Percentiles rank a stretch among this genome's conserved stretches.
Evolutionary conservation across 768 basidiomycete species (phyloP).

Genomic region (Mycena crocata): DNA sequence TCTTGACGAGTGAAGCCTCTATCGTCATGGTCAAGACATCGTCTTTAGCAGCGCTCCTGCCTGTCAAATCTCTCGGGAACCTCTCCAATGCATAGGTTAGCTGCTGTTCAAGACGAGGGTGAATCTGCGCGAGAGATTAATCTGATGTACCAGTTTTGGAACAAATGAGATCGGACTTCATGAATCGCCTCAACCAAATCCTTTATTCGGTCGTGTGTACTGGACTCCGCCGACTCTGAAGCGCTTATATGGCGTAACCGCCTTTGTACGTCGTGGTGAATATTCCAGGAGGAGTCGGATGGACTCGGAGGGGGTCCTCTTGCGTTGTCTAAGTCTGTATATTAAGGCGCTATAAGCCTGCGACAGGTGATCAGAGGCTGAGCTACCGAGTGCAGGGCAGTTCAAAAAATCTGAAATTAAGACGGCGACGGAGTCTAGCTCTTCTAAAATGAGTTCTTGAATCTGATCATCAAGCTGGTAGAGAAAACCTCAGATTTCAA

Average conservation of each 20-base stretch:
- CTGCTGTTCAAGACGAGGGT: conserved; percentile 45
- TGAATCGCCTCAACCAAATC: conserved; percentile 5
- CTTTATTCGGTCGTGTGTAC: conserved; percentile 11
- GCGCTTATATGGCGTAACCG: conserved; percentile 2
- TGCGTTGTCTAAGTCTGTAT: neutral
- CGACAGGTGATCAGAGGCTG: neutral
- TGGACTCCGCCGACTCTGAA: neutral
- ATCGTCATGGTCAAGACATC: conserved; percentile 58
- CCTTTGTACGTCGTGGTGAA: neutral
- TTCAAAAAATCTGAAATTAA: conserved; percentile 17
- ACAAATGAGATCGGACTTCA: conserved; percentile 2
- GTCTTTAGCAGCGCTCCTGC: conserved; percentile 46
- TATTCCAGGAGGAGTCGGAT: neutral
- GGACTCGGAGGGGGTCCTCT: no score
- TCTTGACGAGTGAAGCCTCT: conserved; percentile 60
- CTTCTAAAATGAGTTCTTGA: conserved; percentile 12
- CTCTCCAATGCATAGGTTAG: conserved; percentile 42
- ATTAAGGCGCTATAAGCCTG: neutral
- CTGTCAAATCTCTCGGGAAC: conserved; percentile 42
- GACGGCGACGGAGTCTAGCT: conserved; percentile 8
- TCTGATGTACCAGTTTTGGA: neutral
- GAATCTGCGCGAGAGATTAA: conserved; percentile 33
- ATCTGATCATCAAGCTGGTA: neutral
- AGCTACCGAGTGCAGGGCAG: neutral
- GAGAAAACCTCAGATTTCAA: neutral